phyloP scores from a whole-genome alignment of 768 basidiomycete genomes.

The Serendipita sp. region DNA sequence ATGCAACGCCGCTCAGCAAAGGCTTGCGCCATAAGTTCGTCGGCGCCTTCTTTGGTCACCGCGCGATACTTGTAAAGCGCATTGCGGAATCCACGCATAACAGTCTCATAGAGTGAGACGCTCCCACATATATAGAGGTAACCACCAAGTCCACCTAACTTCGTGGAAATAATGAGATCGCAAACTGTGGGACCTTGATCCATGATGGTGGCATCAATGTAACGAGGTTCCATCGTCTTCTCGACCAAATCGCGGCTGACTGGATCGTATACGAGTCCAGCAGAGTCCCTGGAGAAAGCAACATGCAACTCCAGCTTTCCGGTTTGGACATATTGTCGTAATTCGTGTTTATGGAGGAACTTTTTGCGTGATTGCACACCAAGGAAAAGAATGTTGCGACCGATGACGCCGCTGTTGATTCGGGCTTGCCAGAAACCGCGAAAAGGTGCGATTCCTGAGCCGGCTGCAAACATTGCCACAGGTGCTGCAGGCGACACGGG shows the following conservation, averaged over 20 bases:
- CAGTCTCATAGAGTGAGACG: background rate
- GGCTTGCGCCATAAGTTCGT: background rate
- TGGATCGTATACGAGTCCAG: background rate
- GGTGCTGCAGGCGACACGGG: constrained; percentile 25
- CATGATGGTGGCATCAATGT: background rate
- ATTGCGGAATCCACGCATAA: background rate
- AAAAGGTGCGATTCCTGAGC: constrained; percentile 34
- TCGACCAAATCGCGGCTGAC: background rate
- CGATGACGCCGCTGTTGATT: background rate
- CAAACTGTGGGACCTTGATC: background rate
- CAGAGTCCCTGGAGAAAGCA: background rate
- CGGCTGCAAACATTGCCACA: constrained; percentile 31
- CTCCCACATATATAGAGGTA: background rate
- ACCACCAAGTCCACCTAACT: background rate
- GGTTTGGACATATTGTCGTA: background rate
- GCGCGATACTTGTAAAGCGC: background rate
- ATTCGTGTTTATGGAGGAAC: background rate
- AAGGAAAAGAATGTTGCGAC: background rate
- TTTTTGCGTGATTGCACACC: background rate
- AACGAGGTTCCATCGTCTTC: background rate
- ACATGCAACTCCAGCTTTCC: background rate
- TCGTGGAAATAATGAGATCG: background rate
- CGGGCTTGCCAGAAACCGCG: constrained; percentile 36
- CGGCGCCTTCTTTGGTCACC: background rate
- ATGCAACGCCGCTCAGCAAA: background rate